Evolutionary conservation across 805 yeast species (phyloP).

Genomic region (Gaillardinia entomophila): DNA sequence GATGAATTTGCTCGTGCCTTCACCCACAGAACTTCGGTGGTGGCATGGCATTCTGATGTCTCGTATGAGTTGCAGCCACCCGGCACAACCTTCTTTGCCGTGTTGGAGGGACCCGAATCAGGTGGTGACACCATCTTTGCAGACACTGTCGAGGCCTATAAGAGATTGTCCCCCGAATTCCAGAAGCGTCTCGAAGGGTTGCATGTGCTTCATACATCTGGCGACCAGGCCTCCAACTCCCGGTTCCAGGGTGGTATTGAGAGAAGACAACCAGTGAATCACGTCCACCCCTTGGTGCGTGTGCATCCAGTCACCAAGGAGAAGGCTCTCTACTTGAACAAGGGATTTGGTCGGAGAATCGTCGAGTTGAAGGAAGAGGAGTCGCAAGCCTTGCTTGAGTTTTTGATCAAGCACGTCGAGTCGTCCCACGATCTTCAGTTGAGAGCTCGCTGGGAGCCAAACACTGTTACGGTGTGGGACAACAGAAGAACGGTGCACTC

Average conservation of each 20-base stretch:
- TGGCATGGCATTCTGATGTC: conserved; percentile 33
- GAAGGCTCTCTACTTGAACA: conserved; percentile 25
- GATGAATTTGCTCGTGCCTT: conserved; percentile 23
- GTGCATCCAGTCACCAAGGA: conserved; percentile 29
- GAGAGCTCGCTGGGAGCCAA: conserved; percentile 32
- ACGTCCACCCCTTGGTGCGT: conserved; percentile 30
- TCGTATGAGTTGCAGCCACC: conserved; percentile 32
- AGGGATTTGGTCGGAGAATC: conserved; percentile 27
- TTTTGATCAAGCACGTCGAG: conserved; percentile 28
- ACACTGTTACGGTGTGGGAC: conserved; percentile 32
- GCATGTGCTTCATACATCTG: conserved; percentile 29
- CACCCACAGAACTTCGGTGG: conserved; percentile 20
- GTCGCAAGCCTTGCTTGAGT: conserved; percentile 22
- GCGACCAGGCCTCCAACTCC: conserved; percentile 24
- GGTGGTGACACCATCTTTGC: conserved; percentile 37
- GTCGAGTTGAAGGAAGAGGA: conserved; percentile 32
- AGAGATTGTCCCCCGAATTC: conserved; percentile 30
- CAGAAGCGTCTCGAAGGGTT: conserved; percentile 25
- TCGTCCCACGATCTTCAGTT: conserved; percentile 29
- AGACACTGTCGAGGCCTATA: conserved; percentile 33
- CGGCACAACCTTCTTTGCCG: conserved; percentile 28
- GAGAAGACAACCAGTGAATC: conserved; percentile 26
- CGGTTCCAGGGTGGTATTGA: conserved; percentile 25
- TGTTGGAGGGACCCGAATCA: conserved; percentile 30
- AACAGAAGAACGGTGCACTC: conserved; percentile 29